phyloP scores from a whole-genome alignment of 2,329 filamentous ascomycete species.

The Talaromyces sp. region DNA sequence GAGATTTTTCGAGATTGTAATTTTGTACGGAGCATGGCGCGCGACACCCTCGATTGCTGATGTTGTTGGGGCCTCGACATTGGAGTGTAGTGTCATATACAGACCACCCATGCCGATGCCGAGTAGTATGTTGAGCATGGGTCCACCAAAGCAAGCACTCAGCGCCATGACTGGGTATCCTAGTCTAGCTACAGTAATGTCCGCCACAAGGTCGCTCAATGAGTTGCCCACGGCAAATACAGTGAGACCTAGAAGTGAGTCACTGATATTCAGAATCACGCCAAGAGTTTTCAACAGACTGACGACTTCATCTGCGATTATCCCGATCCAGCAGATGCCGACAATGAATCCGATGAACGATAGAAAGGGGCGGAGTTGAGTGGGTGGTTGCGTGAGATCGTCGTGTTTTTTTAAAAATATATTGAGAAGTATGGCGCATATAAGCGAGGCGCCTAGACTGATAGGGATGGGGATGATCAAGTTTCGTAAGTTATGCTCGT shows the following conservation, averaged over 20 bases:
- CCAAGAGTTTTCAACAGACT: constrained; percentile 90
- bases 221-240: constrained; percentile 97
- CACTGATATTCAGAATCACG: constrained; percentile 86
- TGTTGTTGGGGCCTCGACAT: constrained; percentile 47
- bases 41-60: constrained; percentile 17
- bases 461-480: constrained; percentile 59
- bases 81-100: constrained; percentile 65
- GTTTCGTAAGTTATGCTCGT: constrained; percentile 49
- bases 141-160: constrained; percentile 94
- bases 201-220: constrained; percentile 86
- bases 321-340: constrained; percentile 92
- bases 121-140: constrained; percentile 94
- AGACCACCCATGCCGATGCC: constrained; percentile 89
- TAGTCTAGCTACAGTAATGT: constrained; percentile 88
- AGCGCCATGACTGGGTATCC: constrained; percentile 96
- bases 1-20: constrained; percentile 79
- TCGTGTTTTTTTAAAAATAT: constrained; percentile 54
- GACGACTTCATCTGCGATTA: constrained; percentile 92
- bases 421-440: constrained; percentile 65
- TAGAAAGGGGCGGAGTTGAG: constrained; percentile 71
- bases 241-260: constrained; percentile 90
- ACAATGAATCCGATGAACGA: constrained; percentile 90
- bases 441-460: constrained; percentile 65
- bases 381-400: constrained; percentile 58
- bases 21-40: constrained; percentile 60